These are phyloP conservation scores for Apiotrichum montevideense DNA, from an alignment of 1,284 basidiomycete species.

Conservation along the genomic window DNA sequence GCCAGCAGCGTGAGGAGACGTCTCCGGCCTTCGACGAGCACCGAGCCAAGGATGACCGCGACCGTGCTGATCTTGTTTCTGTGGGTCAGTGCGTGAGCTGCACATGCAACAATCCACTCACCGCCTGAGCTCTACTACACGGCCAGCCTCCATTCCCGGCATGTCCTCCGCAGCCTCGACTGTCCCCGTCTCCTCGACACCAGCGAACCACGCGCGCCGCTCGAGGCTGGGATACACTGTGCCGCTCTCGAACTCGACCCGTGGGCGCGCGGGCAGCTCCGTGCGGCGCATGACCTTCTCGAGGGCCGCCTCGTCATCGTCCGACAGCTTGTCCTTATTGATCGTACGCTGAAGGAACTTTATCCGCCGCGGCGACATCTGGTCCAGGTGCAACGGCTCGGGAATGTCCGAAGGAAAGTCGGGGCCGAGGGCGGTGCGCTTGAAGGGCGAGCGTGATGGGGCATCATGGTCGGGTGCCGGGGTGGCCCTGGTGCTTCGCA, in stretches of 20 bases:
- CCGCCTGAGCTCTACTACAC: slow-evolving; percentile 38
- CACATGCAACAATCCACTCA: slow-evolving; percentile 12
- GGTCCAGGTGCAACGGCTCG: slow-evolving; percentile 2
- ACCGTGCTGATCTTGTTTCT: slow-evolving; percentile 12
- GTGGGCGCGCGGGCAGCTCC: neutral
- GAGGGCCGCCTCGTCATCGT: slow-evolving; percentile 11
- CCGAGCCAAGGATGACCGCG: slow-evolving; percentile 33
- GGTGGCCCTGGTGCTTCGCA: no score
- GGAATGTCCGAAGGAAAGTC: no score
- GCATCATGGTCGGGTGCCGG: no score
- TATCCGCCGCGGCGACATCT: neutral
- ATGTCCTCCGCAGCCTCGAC: slow-evolving; percentile 11
- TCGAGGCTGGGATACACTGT: slow-evolving; percentile 5
- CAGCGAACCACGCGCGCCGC: slow-evolving; percentile 9
- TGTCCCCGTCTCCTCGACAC: neutral
- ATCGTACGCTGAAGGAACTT: slow-evolving; percentile 3
- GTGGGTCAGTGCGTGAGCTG: no score
- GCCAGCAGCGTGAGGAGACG: slow-evolving; percentile 34
- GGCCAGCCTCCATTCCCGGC: slow-evolving; percentile 26
- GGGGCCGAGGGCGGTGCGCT: no score
- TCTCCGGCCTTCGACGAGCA: slow-evolving; percentile 22
- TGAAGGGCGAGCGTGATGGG: no score
- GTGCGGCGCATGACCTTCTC: slow-evolving; percentile 7
- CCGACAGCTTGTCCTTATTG: neutral
- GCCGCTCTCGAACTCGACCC: slow-evolving; percentile 3